These are phyloP conservation scores for Corylus americana DNA, from an alignment of 306 rosid genomes.

Conservation along the genomic window DNA sequence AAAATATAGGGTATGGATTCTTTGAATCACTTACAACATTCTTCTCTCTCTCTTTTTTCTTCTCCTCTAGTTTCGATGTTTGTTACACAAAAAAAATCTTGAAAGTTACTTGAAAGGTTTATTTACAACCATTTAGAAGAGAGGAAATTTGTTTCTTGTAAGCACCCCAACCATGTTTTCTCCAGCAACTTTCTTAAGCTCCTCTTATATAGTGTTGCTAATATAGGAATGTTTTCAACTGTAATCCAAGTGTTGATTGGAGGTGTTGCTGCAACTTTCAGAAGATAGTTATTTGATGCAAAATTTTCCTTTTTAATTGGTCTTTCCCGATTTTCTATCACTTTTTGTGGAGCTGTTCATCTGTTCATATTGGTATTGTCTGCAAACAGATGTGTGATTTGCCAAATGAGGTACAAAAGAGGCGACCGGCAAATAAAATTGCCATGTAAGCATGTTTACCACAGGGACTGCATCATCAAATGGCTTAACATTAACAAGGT, in stretches of 20 bases:
- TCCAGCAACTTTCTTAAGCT: not conserved
- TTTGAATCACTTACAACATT: no score
- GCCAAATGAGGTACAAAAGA: slow-evolving; percentile 88
- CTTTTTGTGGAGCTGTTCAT: not conserved
- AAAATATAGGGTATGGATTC: not conserved
- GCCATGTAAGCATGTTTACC: slow-evolving; percentile 89
- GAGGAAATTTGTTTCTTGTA: not conserved
- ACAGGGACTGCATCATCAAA: slow-evolving; percentile 78
- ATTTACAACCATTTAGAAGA: not conserved
- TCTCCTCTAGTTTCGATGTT: not conserved
- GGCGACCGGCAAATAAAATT: slow-evolving; percentile 80
- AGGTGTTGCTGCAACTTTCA: not conserved
- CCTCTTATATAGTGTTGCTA: not conserved
- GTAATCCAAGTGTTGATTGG: not conserved
- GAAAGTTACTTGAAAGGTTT: no score
- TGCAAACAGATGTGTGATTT: slow-evolving; percentile 73
- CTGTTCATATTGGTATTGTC: not conserved
- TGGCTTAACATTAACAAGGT: slow-evolving; percentile 97
- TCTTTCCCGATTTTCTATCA: not conserved
- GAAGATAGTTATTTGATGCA: not conserved
- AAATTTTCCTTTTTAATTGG: not conserved
- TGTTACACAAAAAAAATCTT: no score
- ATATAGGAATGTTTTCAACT: not conserved
- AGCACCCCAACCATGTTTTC: not conserved
- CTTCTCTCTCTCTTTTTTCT: not conserved